Evolutionary conservation across 176 grass and related monocot genomes (phyloP).

Genomic region (Carex myosuroides): DNA sequence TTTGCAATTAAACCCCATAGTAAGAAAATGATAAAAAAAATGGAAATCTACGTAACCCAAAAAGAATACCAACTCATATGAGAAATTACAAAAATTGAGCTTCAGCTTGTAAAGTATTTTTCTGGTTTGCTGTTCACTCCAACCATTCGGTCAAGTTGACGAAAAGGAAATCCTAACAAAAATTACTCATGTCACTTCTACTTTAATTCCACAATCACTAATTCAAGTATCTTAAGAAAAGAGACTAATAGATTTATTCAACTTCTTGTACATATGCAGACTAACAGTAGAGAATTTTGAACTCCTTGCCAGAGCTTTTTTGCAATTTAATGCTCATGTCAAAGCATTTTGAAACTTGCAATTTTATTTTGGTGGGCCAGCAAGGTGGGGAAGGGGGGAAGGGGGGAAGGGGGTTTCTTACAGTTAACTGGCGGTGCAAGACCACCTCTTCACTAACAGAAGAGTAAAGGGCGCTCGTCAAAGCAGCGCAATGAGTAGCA

Average conservation of each 20-base stretch:
- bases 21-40: slow-evolving; percentile 3
- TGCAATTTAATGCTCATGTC: neutral
- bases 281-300: neutral
- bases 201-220: neutral
- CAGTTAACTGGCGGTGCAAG: slow-evolving; percentile 61
- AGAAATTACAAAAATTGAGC: neutral
- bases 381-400: neutral
- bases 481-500: slow-evolving; percentile 84
- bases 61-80: neutral
- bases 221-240: neutral
- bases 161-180: neutral
- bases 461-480: slow-evolving; percentile 87
- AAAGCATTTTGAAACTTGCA: neutral
- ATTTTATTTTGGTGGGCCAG: neutral
- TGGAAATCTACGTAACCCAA: neutral
- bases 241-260: neutral
- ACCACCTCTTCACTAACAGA: slow-evolving; percentile 72
- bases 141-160: neutral
- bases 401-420: slow-evolving; percentile 13
- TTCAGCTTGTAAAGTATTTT: neutral
- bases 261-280: neutral
- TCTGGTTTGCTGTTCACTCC: neutral
- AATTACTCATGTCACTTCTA: neutral
- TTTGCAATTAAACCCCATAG: neutral
- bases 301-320: neutral